Percentiles rank a stretch among this genome's conserved stretches.
Conservation (phyloP, 2,329 filamentous ascomycete species). For the Penicillium sp. region DNA sequence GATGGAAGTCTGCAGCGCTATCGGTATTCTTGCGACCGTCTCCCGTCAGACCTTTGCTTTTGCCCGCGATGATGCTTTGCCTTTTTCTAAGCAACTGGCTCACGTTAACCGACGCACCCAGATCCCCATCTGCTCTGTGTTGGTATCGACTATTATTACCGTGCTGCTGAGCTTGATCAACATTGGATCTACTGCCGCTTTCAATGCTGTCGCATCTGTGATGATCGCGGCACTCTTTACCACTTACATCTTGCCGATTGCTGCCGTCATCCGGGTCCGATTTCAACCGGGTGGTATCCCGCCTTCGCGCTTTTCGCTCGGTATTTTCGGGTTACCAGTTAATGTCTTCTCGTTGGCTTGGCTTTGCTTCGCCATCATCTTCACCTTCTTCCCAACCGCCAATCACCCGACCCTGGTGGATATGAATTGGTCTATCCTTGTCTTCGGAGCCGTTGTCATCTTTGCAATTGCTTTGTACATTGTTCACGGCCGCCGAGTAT, state of each 20-base stretch:
- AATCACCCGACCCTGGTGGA: constrained; percentile 14
- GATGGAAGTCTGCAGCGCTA: constrained; percentile 30
- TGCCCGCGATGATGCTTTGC: constrained; percentile 36
- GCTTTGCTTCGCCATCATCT: constrained; percentile 24
- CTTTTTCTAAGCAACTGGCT: constrained; percentile 22
- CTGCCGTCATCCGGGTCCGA: constrained; percentile 17
- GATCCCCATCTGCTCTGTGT: constrained; percentile 37
- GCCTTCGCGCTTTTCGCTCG: constrained; percentile 20
- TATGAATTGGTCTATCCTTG: constrained; percentile 24
- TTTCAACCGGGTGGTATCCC: constrained; percentile 17
- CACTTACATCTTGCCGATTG: constrained; percentile 43
- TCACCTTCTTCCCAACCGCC: constrained; percentile 26
- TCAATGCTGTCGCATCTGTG: constrained; percentile 48
- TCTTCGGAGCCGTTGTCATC: constrained; percentile 19
- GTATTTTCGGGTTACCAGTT: constrained; percentile 22
- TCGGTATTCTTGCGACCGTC: constrained; percentile 27
- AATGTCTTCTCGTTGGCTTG: constrained; percentile 25
- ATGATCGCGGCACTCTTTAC: constrained; percentile 44
- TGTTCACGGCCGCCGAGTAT: constrained; percentile 16
- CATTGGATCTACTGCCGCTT: constrained; percentile 45
- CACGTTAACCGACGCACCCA: constrained; percentile 31
- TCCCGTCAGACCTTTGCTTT: constrained; percentile 39
- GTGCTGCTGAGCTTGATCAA: constrained; percentile 43
- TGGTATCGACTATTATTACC: constrained; percentile 27
- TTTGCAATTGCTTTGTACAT: constrained; percentile 19